Base-by-base conservation (phyloP, 2,329 filamentous ascomycete species). In the Xylaria hypoxylon region DNA sequence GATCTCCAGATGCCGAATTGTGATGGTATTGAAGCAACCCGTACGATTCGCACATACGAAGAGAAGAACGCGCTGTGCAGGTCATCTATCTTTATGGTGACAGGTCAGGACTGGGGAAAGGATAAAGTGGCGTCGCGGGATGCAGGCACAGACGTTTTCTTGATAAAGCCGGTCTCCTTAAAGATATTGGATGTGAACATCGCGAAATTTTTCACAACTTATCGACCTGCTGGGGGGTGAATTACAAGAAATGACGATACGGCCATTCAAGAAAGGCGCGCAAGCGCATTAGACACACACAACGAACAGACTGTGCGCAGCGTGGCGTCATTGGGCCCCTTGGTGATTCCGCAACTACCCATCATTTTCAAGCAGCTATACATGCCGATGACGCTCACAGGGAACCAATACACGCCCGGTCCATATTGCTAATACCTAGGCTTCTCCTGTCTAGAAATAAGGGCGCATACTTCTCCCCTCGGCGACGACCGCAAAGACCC, bases 1-100 rank as follows among this genome's bases (percentile, higher is more conserved):
- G 62, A 65, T 31, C 62, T 65, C 24, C 62, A 65, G 26, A 65
- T 65, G 62, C 62, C 62, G 2, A 59, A 61, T 22, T 65, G 62
- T n/a, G 62, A 65, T n/a, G 62, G 62, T 1, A 40, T 65, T 13
- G 56, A 61, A 35, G 62, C 62, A 1, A 65, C 62, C 7, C 26
- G 33, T 13, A 42, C 31, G 24, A 65, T 65, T 5, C 56, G 62
- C 31, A n/a, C 26, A 28, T 65, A 61, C 42, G 62, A 65, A 35
- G 24, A 13, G 4, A 33, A 50, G 15, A 35, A 65, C 10, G 28
- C 5, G 33, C 24, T 42, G 22, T 11, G 10, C 11, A 60, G 44
- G 42, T 56, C 62, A 8, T 55, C 38, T 15, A 61, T 65, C 17
- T 65, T 65, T 19, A 65, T 65, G 62, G 57, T 65, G n/a, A 65